A percentile compares a stretch with the other conserved stretches of the same genome.
Evolutionary conservation across 495 filamentous ascomycete genomes (phyloP).

Genomic region (Podospora tetraspora): DNA sequence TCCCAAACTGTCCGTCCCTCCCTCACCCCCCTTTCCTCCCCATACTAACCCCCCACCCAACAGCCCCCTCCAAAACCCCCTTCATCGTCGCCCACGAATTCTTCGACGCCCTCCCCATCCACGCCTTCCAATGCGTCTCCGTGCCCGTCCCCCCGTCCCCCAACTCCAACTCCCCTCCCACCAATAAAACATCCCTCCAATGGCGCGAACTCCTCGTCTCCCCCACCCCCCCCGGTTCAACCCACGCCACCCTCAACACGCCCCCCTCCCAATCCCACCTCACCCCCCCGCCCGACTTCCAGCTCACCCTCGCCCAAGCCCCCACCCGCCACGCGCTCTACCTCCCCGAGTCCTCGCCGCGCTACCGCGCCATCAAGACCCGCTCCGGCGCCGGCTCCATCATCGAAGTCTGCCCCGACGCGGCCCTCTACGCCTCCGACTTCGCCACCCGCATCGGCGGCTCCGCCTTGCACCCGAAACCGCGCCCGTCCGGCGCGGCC

Average conservation of each 20-base stretch:
- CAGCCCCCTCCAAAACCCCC: constrained; percentile 60
- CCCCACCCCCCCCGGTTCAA: constrained; percentile 49
- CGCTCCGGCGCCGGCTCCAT: constrained; percentile 53
- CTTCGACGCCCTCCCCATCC: constrained; percentile 97
- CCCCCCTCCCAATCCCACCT: constrained; percentile 52
- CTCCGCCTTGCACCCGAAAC: constrained; percentile 49
- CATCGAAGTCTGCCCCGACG: constrained; percentile 88
- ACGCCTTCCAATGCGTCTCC: constrained; percentile 73
- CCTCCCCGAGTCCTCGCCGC: constrained; percentile 74
- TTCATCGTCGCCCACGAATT: constrained; percentile 97
- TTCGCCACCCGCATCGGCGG: constrained; percentile 82
- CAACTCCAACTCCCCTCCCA: constrained; percentile 37
- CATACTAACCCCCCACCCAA: constrained; percentile 4
- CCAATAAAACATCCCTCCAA: constrained; percentile 51
- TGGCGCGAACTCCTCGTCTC: constrained; percentile 89
- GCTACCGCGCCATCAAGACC: constrained; percentile 69
- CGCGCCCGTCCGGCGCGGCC: constrained; percentile 69
- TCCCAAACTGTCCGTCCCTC: constrained; percentile 49
- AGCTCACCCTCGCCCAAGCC: constrained; percentile 67
- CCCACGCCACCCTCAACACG: constrained; percentile 39
- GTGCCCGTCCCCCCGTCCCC: constrained; percentile 44
- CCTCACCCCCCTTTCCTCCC: constrained; percentile 13
- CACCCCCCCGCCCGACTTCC: constrained; percentile 64
- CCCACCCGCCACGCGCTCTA: constrained; percentile 76
- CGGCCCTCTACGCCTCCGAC: constrained; percentile 67